A percentile compares a stretch with the other conserved stretches of the same genome.
phyloP scores from a whole-genome alignment of 352 stramenopile species.

The Phytophthora pluvialis region DNA sequence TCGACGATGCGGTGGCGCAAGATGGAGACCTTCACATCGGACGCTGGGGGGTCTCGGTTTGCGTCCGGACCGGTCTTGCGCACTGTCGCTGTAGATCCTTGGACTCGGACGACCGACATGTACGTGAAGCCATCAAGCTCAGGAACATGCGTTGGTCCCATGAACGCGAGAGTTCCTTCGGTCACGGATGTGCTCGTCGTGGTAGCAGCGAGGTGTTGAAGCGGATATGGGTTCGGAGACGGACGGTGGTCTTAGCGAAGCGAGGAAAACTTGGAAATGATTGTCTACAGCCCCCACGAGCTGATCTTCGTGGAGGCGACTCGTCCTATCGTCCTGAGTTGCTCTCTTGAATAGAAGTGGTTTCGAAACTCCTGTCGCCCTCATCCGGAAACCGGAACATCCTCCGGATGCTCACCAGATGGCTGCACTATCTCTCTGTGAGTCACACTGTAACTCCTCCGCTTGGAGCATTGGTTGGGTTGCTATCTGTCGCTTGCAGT shows the following conservation, averaged over 20 bases:
- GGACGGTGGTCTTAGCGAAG: neutral
- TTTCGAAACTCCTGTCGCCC: constrained; percentile 2
- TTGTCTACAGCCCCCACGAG: neutral
- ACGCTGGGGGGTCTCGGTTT: no score
- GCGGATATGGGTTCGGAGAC: neutral
- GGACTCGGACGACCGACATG: neutral
- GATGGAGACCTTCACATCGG: neutral
- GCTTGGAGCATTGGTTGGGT: no score
- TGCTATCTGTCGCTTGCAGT: no score
- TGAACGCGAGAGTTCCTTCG: neutral
- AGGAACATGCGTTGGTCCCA: neutral
- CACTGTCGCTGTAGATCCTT: neutral
- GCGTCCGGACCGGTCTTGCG: neutral
- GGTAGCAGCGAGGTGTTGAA: neutral
- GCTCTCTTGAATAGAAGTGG: neutral
- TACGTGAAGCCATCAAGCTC: neutral
- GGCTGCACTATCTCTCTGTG: no score
- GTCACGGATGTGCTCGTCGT: neutral
- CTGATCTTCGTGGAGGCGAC: no score
- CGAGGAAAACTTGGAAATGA: constrained; percentile 3
- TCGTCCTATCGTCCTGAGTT: neutral
- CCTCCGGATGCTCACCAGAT: constrained; percentile 8
- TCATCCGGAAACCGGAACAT: constrained; percentile 17
- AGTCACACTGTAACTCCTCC: no score
- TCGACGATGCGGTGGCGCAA: neutral